Conservation (phyloP, 306 rosid species). For the Quillaja saponaria region DNA sequence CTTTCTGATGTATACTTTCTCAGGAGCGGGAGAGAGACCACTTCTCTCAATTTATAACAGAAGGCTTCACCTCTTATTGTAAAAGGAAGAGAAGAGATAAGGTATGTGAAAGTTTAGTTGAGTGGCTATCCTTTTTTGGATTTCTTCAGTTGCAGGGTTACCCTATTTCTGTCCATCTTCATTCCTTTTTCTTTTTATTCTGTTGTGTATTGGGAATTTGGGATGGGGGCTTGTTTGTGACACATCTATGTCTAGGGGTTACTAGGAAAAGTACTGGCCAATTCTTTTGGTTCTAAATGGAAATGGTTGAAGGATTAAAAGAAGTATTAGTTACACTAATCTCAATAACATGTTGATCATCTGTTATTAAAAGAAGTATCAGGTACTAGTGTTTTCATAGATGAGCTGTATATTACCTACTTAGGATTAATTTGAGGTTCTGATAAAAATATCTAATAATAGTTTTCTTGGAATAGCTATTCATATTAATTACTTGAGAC, state of each 20-base stretch:
- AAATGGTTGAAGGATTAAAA: too few species aligned
- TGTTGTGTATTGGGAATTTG: slow-evolving; percentile 3
- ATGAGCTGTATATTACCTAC: too few species aligned
- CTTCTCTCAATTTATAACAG: slow-evolving; percentile 86
- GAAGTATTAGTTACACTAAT: too few species aligned
- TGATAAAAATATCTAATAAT: too few species aligned
- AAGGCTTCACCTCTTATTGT: slow-evolving; percentile 91
- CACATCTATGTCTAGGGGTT: too few species aligned
- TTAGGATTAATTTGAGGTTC: too few species aligned
- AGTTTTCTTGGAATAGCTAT: too few species aligned
- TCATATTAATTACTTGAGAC: too few species aligned
- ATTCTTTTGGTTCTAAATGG: not conserved
- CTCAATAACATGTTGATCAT: too few species aligned
- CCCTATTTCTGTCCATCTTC: slow-evolving; percentile 18
- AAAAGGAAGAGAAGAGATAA: slow-evolving; percentile 98
- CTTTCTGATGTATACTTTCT: slow-evolving; percentile 16
- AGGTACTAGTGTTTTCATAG: too few species aligned
- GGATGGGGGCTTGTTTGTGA: too few species aligned
- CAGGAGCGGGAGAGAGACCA: slow-evolving; percentile 96
- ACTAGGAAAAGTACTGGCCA: not conserved
- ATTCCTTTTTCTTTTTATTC: not conserved
- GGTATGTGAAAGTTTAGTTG: slow-evolving; percentile 46
- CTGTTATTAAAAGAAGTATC: too few species aligned
- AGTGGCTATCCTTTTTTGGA: not conserved
- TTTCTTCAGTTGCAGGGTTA: slow-evolving; percentile 7